These are phyloP conservation scores for Cystobasidium onofrii DNA, from an alignment of 768 basidiomycete species.

Conservation along the genomic window DNA sequence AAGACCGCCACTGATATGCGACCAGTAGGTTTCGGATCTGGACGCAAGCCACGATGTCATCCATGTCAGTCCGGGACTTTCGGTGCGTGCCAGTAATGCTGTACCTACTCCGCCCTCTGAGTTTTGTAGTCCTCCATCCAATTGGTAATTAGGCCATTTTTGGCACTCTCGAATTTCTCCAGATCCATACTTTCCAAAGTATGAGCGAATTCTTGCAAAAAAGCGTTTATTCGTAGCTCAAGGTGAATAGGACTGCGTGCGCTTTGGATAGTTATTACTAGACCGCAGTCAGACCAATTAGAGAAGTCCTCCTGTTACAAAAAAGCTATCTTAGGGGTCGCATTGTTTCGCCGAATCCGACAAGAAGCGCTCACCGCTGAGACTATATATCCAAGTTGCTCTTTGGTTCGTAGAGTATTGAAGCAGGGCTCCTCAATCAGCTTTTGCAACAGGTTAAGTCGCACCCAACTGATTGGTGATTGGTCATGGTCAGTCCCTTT, in stretches of 20 bases:
- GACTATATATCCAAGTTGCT: conserved; percentile 88
- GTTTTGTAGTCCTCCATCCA: not conserved
- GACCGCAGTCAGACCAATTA: conserved; percentile 49
- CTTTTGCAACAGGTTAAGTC: conserved; percentile 63
- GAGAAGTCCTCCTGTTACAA: not conserved
- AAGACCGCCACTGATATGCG: not conserved
- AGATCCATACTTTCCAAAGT: conserved; percentile 60
- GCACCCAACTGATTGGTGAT: conserved; percentile 30
- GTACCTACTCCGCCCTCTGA: not conserved
- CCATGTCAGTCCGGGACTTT: not conserved
- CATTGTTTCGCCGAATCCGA: not conserved
- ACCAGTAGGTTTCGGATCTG: not conserved
- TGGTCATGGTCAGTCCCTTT: not conserved
- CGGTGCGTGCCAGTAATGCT: not conserved
- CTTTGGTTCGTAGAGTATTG: conserved; percentile 76
- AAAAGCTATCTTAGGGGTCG: not conserved
- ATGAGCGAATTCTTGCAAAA: conserved; percentile 64
- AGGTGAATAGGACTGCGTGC: conserved; percentile 69
- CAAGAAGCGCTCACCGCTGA: conserved; percentile 40
- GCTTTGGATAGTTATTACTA: conserved; percentile 76
- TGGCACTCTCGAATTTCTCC: conserved; percentile 67
- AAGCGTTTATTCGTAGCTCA: conserved; percentile 78
- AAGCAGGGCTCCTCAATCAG: conserved; percentile 82
- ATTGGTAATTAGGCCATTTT: conserved; percentile 40
- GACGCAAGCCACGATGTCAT: not conserved